These are phyloP conservation scores for Solanum appendiculatum DNA, from an alignment of 257 asterid genomes.

Conservation along the genomic window DNA sequence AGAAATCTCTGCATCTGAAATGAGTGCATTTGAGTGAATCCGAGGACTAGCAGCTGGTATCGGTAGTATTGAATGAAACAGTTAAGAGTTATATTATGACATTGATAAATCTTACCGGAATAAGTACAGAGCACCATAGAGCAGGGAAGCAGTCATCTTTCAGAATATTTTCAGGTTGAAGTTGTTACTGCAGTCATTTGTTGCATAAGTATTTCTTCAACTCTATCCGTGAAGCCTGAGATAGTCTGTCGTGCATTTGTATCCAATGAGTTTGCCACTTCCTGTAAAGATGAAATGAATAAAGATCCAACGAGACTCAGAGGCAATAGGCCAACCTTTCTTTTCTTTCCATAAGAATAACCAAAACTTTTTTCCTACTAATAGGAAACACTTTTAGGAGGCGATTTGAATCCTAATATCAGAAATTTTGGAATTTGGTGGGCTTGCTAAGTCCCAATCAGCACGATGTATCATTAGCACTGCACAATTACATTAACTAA, in stretches of 20 bases:
- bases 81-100: not conserved
- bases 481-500: not conserved
- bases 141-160: not conserved
- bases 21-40: not conserved
- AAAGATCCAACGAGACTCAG: not conserved
- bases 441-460: not conserved
- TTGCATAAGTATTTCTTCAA: constrained; percentile 62
- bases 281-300: constrained; percentile 20
- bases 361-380: not conserved
- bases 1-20: not conserved
- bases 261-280: constrained; percentile 46
- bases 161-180: not conserved
- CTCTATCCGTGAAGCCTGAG: constrained; percentile 36
- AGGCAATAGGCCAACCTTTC: not conserved
- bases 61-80: not conserved
- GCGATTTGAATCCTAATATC: not conserved
- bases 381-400: not conserved
- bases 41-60: not conserved
- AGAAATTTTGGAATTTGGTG: not conserved
- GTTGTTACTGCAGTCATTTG: constrained; percentile 28
- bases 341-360: not conserved
- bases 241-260: constrained; percentile 29
- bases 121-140: not conserved
- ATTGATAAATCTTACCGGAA: not conserved
- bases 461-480: not conserved